Base-by-base conservation (phyloP, 2,329 filamentous ascomycete species). In the Lasiodiplodia sp. region DNA sequence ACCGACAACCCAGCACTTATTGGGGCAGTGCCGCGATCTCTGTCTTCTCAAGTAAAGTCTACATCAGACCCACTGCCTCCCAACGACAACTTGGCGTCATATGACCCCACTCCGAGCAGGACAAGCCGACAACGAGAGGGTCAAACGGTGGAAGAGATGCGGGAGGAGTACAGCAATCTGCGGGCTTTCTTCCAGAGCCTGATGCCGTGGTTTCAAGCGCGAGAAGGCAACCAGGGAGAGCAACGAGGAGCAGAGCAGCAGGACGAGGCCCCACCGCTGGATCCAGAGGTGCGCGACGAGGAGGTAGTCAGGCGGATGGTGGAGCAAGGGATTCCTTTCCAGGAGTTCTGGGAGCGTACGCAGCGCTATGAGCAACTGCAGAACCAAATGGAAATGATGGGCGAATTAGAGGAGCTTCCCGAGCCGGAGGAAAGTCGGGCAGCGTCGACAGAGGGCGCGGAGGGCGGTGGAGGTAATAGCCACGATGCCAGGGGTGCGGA, bases 31-130 rank as follows among this genome's bases (percentile, higher is more conserved):
- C 92, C 94, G 0, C 84, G 85, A 1, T 80, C 82, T 10, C 86
- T 93, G 73, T 88, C 93, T 66, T 71, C 74, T 14, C 73, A 73
- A 44, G 78, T 73, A 66, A 76, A 77, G 2, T 94, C 91, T 71
- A 88, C 92, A 21, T 96, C 93, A 25, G 94, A 97, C 75, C 93
- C 93, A 1, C 82, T 97, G 16, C 93, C 94, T 23, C 94, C 94
- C 1, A 77, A 84, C 0, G 81, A 87, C 67, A 79, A 74, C 64
- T 69, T 77, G 18, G 49, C 64, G 2, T 76, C 73, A 1, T 78
- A 77, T 68, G 73, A 73, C 64, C 37, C 40, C 3, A 53, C 16
- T 18, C 60, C 60, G 1, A 66, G 63, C 51, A 47, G 14, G 28
- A 56, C 66, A 21, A 63, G 23, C 25, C 31, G 44, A 18, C 47